phyloP scores from a whole-genome alignment of 768 basidiomycete species.

The Macrocybe gigantea region DNA sequence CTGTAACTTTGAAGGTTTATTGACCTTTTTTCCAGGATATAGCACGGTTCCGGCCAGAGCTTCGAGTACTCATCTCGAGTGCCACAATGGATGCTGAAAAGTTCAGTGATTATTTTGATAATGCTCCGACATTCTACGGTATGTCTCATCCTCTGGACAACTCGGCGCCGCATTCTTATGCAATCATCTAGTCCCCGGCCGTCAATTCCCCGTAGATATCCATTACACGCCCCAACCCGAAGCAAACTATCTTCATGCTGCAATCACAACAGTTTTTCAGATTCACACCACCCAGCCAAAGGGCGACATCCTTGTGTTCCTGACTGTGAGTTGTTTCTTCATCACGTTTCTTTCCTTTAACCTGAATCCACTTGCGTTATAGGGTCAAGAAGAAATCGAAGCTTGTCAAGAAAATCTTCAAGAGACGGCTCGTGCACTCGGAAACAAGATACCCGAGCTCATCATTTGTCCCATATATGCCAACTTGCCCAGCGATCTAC shows the following conservation, averaged over 20 bases:
- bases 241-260: conserved; percentile 97
- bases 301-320: conserved; percentile 95
- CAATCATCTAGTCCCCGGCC: conserved; percentile 73
- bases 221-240: conserved; percentile 99
- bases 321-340: conserved; percentile 58
- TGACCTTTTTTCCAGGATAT: conserved; percentile 65
- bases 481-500: conserved; percentile 99
- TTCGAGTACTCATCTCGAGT: conserved; percentile 88
- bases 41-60: conserved; percentile 91
- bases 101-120: conserved; percentile 96
- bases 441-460: conserved; percentile 93
- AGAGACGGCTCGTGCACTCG: conserved; percentile 91
- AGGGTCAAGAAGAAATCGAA: conserved; percentile 99
- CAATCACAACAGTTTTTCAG: conserved; percentile 98
- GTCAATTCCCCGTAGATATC: conserved; percentile 95
- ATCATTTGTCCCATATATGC: conserved; percentile 98
- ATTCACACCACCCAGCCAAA: conserved; percentile 98
- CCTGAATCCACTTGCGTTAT: conserved; percentile 3
- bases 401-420: conserved; percentile 93
- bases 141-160: conserved; percentile 16
- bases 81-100: conserved; percentile 98
- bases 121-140: conserved; percentile 94
- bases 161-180: background rate
- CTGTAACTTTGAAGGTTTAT: conserved; percentile 14
- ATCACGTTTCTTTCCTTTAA: conserved; percentile 1